Evolutionary conservation across 345 rosid species (phyloP).

Genomic region (Geranium rotundifolium): DNA sequence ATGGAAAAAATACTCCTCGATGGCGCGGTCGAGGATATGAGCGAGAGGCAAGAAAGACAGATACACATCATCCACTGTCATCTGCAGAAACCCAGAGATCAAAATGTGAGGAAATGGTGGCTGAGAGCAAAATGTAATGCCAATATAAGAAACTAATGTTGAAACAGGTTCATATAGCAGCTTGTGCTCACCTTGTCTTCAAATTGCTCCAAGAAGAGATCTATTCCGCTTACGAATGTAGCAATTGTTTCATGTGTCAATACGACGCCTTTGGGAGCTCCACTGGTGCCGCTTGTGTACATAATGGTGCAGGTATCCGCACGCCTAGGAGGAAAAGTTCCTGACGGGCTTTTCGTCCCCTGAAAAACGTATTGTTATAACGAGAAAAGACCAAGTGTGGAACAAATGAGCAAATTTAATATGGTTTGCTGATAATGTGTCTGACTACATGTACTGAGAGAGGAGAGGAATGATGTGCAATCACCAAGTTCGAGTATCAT

Average conservation of each 20-base stretch:
- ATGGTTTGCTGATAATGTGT: too few species aligned
- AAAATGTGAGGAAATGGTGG: too few species aligned
- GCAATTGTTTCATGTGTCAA: constrained; percentile 70
- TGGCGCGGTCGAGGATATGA: constrained; percentile 76
- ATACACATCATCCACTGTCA: constrained; percentile 81
- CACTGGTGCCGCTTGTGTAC: constrained; percentile 98
- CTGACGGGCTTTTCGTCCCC: constrained; percentile 59
- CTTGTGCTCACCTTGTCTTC: constrained; percentile 62
- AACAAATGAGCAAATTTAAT: too few species aligned
- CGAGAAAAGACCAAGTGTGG: too few species aligned
- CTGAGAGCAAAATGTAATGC: neutral
- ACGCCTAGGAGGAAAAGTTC: constrained; percentile 49
- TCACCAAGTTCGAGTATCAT: too few species aligned
- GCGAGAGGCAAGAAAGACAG: constrained; percentile 95
- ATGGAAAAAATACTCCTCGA: constrained; percentile 74
- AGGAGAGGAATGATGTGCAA: too few species aligned
- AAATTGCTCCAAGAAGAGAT: constrained; percentile 72
- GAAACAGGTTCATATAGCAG: too few species aligned
- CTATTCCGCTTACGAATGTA: constrained; percentile 50
- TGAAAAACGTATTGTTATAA: constrained; percentile 7
- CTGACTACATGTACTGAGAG: too few species aligned
- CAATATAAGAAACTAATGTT: neutral
- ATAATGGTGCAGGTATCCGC: constrained; percentile 71
- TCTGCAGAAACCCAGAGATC: constrained; percentile 19
- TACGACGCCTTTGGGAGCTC: constrained; percentile 96